Base-by-base conservation (phyloP, 2,329 filamentous ascomycete genomes). In the Grosmannia clavigera region DNA sequence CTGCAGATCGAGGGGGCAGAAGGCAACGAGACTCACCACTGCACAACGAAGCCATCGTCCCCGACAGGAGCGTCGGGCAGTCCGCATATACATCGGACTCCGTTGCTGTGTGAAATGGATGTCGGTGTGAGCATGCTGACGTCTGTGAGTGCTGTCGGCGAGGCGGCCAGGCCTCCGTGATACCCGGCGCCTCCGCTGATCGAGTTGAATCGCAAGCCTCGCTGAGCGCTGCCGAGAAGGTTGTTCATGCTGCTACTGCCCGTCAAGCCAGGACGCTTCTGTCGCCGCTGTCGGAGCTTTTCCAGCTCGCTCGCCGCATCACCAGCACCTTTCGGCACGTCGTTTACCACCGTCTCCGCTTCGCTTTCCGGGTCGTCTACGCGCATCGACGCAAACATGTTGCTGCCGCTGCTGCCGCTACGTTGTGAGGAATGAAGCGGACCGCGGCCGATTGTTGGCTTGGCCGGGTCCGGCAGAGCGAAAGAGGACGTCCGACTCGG, bases 221-320 rank as follows among this genome's bases (percentile, higher is more conserved):
- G 58, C 60, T 58, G 57, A 0, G 58, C 62, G 29, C 58, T 64
- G 31, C 63, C 59, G 38, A 61, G 60, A 5, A 62, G 22, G 31
- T 53, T 63, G 63, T 57, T 58, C n/a, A 22, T 5, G 60, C 48
- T 62, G 60, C 57, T 60, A 5, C 25, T 50, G 16, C 43, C 62
- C 22, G 52, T 59, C 59, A 46, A 65, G 62, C 48, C 60, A 10
- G 51, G 69, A 62, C 67, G 74, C 55, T 73, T 71, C 65, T 75
- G 63, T 16, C 81, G 75, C 59, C 73, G 75, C 65, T 83, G 77
- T 31, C 81, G 75, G 35, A 86, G 73, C 67, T 81, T 85, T 25
- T 79, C 77, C 54, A 86, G 72, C 67, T 85, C 83, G 65, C 78
- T 82, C 9, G 80, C 75, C 2, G 83, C 83, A 68, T 86, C 81